phyloP scores from a whole-genome alignment of 2,329 filamentous ascomycete genomes.

The Colletotrichum scovillei region DNA sequence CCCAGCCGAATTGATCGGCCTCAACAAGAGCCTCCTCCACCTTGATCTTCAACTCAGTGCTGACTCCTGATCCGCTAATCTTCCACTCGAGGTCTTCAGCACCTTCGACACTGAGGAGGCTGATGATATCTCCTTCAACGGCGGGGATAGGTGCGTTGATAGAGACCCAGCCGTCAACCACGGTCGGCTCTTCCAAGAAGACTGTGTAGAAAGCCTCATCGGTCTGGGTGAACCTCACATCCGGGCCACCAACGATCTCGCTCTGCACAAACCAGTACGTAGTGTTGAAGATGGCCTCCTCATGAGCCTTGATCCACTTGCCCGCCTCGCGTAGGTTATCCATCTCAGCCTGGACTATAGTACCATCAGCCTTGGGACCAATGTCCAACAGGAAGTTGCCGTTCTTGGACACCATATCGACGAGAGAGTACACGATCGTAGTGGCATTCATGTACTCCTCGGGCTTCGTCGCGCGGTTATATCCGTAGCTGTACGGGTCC shows the following conservation, averaged over 20 bases:
- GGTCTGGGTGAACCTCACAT: slow-evolving; percentile 63
- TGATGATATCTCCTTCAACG: slow-evolving; percentile 54
- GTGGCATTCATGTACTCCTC: slow-evolving; percentile 63
- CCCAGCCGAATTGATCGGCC: slow-evolving; percentile 53
- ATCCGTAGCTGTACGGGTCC: slow-evolving; percentile 70
- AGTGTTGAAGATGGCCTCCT: slow-evolving; percentile 67
- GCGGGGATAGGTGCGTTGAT: slow-evolving; percentile 58
- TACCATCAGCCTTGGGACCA: slow-evolving; percentile 66
- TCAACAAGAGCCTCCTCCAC: slow-evolving; percentile 42
- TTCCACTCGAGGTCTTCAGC: slow-evolving; percentile 32
- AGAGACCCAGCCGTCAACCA: slow-evolving; percentile 46
- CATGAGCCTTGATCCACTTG: slow-evolving; percentile 63
- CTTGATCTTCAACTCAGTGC: slow-evolving; percentile 36
- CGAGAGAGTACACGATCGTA: slow-evolving; percentile 57
- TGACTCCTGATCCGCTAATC: slow-evolving; percentile 27
- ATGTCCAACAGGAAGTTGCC: slow-evolving; percentile 68
- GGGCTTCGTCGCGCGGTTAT: slow-evolving; percentile 64
- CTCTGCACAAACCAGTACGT: slow-evolving; percentile 64
- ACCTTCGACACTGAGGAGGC: slow-evolving; percentile 54
- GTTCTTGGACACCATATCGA: slow-evolving; percentile 66
- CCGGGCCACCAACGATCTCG: slow-evolving; percentile 46
- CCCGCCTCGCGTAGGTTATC: slow-evolving; percentile 62
- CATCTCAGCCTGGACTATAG: slow-evolving; percentile 60
- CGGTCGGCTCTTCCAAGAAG: slow-evolving; percentile 53
- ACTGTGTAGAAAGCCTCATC: slow-evolving; percentile 64